Evolutionary conservation across 192 early-diverging fungal genomes (phyloP).

Genomic region (Dissophora ornata): DNA sequence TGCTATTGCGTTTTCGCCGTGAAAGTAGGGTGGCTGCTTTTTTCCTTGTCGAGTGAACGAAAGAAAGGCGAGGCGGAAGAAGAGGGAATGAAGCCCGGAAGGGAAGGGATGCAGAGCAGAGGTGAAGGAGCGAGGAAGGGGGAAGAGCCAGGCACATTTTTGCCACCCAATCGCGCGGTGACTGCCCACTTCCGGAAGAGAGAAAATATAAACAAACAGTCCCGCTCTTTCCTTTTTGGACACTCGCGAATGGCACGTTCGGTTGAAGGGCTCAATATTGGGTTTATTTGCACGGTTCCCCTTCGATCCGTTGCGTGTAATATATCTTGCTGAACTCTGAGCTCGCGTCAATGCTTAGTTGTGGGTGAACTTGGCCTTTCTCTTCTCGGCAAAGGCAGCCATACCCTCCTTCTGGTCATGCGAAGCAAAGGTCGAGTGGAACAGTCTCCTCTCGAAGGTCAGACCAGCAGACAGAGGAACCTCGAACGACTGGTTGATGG

Average conservation of each 20-base stretch:
- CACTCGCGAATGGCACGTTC: too few species aligned
- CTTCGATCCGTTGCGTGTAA: too few species aligned
- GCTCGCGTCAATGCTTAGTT: slow-evolving; percentile 73
- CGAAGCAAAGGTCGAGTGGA: slow-evolving; percentile 92
- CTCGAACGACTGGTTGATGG: slow-evolving; percentile 96
- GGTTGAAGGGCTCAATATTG: too few species aligned
- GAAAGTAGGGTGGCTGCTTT: too few species aligned
- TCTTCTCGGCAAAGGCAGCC: slow-evolving; percentile 93
- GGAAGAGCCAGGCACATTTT: background rate
- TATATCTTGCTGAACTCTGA: too few species aligned
- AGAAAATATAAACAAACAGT: slow-evolving; percentile 51
- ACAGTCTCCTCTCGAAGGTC: slow-evolving; percentile 92
- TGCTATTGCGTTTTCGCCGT: too few species aligned
- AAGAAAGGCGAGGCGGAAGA: background rate
- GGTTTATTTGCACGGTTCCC: too few species aligned
- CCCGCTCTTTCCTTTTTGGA: background rate
- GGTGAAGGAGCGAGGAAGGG: slow-evolving; percentile 8
- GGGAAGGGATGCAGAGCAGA: slow-evolving; percentile 8
- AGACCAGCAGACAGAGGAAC: slow-evolving; percentile 85
- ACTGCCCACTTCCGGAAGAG: slow-evolving; percentile 9
- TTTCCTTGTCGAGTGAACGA: slow-evolving; percentile 13
- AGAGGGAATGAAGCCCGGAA: slow-evolving; percentile 2
- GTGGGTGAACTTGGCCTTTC: slow-evolving; percentile 87
- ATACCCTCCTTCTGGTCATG: slow-evolving; percentile 98
- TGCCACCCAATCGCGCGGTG: background rate